phyloP scores from a whole-genome alignment of 2,329 filamentous ascomycete species.

The Rutstroemia sp. region DNA sequence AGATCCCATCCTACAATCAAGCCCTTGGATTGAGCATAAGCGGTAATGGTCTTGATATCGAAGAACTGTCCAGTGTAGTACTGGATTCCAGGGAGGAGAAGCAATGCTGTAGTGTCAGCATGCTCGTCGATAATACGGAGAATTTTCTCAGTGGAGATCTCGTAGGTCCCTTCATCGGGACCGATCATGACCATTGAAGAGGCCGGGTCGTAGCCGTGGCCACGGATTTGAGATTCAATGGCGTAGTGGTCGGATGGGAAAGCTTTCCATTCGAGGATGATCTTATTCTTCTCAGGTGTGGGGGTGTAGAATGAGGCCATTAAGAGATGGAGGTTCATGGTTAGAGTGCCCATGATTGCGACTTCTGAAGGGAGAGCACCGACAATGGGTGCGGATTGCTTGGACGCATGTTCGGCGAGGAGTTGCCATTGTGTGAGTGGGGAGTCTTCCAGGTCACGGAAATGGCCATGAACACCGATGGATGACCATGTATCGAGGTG shows the following conservation, averaged over 20 bases:
- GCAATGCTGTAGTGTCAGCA: conserved; percentile 62
- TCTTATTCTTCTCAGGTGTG: conserved; percentile 52
- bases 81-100: conserved; percentile 81
- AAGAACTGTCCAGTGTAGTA: conserved; percentile 89
- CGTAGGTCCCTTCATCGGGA: conserved; percentile 48
- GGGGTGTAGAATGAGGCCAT: conserved; percentile 66
- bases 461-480: conserved; percentile 80
- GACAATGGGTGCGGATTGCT: conserved; percentile 64
- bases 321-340: conserved; percentile 59
- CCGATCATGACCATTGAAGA: conserved; percentile 69
- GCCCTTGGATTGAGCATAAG: conserved; percentile 62
- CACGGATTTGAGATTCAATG: conserved; percentile 8
- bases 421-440: conserved; percentile 68
- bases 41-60: conserved; percentile 74
- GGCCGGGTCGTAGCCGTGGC: conserved; percentile 39
- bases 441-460: conserved; percentile 59
- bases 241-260: conserved; percentile 74
- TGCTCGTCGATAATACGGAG: conserved; percentile 68
- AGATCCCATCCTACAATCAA: conserved; percentile 82
- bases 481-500: conserved; percentile 80
- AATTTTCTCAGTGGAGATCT: conserved; percentile 64
- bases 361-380: conserved; percentile 68
- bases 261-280: conserved; percentile 71
- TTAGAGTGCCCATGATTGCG: conserved; percentile 83
- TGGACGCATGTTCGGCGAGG: conserved; percentile 67